These are phyloP conservation scores for Curvularia eragrostidis DNA, from an alignment of 2,329 filamentous ascomycete genomes.

Conservation along the genomic window DNA sequence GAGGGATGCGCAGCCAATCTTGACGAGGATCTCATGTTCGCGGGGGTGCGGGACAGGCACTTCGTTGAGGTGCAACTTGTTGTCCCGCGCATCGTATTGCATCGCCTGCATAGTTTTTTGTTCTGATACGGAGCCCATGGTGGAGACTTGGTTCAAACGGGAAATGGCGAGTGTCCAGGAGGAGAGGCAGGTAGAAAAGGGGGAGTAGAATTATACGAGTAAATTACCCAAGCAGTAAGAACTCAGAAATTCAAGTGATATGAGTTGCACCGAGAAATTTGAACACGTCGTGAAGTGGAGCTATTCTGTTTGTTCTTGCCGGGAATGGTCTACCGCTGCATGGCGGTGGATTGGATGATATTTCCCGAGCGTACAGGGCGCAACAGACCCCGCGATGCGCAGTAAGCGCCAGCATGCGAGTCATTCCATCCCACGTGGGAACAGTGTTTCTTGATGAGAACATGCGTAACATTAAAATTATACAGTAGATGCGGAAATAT, in stretches of 20 bases:
- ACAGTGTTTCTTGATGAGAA: neutral
- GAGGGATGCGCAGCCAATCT: slow-evolving; percentile 50
- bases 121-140: slow-evolving; percentile 24
- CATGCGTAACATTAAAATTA: slow-evolving; percentile 12
- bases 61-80: slow-evolving; percentile 52
- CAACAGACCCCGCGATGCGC: slow-evolving; percentile 9
- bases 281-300: slow-evolving; percentile 5
- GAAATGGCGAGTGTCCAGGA: neutral
- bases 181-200: neutral
- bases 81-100: slow-evolving; percentile 45
- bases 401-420: neutral
- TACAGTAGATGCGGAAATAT: neutral
- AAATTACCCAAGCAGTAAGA: neutral
- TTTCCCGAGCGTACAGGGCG: slow-evolving; percentile 13
- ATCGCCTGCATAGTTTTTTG: slow-evolving; percentile 39
- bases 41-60: slow-evolving; percentile 54
- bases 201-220: neutral
- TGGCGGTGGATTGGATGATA: slow-evolving; percentile 15
- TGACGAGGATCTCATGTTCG: slow-evolving; percentile 52
- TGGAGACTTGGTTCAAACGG: neutral
- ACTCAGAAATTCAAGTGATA: neutral
- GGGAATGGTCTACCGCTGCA: slow-evolving; percentile 21
- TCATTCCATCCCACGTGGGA: neutral
- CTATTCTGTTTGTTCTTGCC: slow-evolving; percentile 10
- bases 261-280: neutral